phyloP scores from a whole-genome alignment of 768 basidiomycete species.

The Kwoniella shandongensis region DNA sequence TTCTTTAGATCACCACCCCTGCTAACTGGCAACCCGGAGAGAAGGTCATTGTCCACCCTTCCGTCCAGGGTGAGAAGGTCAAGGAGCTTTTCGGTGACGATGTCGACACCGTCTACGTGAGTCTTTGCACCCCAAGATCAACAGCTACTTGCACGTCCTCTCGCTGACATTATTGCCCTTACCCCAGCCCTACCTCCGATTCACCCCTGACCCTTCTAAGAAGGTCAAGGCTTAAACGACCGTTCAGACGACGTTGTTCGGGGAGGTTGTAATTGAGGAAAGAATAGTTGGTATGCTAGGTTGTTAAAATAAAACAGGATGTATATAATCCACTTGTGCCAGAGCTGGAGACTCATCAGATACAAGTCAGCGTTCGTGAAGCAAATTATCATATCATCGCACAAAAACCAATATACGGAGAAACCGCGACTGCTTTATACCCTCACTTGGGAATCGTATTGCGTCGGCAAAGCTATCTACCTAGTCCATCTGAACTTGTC shows the following conservation, averaged over 20 bases:
- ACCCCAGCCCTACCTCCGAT: constrained; percentile 78
- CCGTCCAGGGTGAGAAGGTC: constrained; percentile 81
- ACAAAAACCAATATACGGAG: too few relatives aligned
- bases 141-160: not conserved
- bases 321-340: too few relatives aligned
- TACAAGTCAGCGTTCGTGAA: too few relatives aligned
- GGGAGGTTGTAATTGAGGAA: not conserved
- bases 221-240: constrained; percentile 19
- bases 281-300: not conserved
- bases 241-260: not conserved
- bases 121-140: too few relatives aligned
- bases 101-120: constrained; percentile 71
- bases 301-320: not conserved
- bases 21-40: constrained; percentile 71
- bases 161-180: not conserved
- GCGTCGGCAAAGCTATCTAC: too few relatives aligned
- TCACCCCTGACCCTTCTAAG: constrained; percentile 52
- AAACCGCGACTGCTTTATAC: too few relatives aligned
- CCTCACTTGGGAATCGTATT: too few relatives aligned
- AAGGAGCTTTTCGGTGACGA: constrained; percentile 84
- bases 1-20: constrained; percentile 72
- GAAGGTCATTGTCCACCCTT: constrained; percentile 78
- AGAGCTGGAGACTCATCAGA: too few relatives aligned
- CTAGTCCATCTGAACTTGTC: not conserved
- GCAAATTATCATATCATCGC: not conserved